phyloP scores from a whole-genome alignment of 441 rosid genomes.

The Erysimum cheiri region DNA sequence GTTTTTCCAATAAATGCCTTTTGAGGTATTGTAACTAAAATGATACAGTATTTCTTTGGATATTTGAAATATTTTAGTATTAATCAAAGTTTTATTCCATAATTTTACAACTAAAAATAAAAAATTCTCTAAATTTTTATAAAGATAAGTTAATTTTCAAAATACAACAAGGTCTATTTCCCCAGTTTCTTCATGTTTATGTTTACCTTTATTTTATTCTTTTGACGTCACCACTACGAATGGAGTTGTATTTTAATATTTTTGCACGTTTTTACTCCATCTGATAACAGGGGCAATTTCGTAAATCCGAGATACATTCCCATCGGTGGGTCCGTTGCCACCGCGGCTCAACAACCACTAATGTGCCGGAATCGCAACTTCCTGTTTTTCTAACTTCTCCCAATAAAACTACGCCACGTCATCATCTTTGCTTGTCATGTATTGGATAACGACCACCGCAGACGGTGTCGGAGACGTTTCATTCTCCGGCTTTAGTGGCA shows the following conservation, averaged over 20 bases:
- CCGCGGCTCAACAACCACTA: conserved; percentile 16
- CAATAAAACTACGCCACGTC: conserved; percentile 36
- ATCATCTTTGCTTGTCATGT: neutral
- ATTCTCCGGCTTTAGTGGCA: conserved; percentile 32
- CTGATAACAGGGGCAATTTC: neutral
- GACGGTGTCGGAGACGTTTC: conserved; percentile 37
- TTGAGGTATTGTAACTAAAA: too few species aligned
- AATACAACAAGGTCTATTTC: too few species aligned
- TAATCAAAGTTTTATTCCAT: too few species aligned
- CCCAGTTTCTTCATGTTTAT: too few species aligned
- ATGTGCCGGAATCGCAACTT: conserved; percentile 21
- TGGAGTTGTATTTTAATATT: neutral
- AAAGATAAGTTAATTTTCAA: too few species aligned
- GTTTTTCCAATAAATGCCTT: too few species aligned
- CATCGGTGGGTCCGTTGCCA: conserved; percentile 27
- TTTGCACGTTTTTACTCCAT: conserved; percentile 3
- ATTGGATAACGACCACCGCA: conserved; percentile 10
- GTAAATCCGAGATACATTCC: neutral
- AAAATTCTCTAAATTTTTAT: too few species aligned
- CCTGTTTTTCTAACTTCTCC: neutral
- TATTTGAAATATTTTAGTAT: too few species aligned
- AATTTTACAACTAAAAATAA: too few species aligned
- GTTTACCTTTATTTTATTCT: neutral
- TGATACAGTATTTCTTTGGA: too few species aligned
- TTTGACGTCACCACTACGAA: neutral